A percentile compares a stretch with the other conserved stretches of the same genome.
These are phyloP conservation scores for Boletus edulis DNA, from an alignment of 768 basidiomycete species.

Conservation along the genomic window DNA sequence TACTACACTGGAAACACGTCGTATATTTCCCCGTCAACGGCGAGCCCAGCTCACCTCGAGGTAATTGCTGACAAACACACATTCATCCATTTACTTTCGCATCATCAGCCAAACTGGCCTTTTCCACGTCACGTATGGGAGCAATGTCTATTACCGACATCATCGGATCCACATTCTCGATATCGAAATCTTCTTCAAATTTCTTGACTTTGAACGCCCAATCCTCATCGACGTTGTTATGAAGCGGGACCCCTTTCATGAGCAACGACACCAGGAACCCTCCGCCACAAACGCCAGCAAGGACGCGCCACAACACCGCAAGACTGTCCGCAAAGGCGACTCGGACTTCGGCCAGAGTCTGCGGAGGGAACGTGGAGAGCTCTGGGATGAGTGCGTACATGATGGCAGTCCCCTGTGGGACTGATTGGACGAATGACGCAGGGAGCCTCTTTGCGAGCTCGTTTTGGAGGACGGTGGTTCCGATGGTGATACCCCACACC, in stretches of 20 bases:
- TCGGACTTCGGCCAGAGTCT: constrained; percentile 34
- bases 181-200: too few relatives aligned
- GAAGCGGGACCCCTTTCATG: background rate
- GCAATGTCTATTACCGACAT: too few relatives aligned
- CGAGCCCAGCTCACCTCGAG: too few relatives aligned
- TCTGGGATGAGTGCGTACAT: constrained; percentile 35
- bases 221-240: background rate
- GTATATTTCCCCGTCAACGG: too few relatives aligned
- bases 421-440: constrained; percentile 29
- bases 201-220: background rate
- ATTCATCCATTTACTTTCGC: too few relatives aligned
- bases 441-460: constrained; percentile 43
- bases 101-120: too few relatives aligned
- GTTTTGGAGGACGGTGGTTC: constrained; percentile 49
- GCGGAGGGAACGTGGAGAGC: constrained; percentile 27
- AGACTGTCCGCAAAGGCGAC: constrained; percentile 36
- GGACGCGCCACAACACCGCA: constrained; percentile 37
- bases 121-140: too few relatives aligned
- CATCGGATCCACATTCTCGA: too few relatives aligned
- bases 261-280: constrained; percentile 1
- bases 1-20: too few relatives aligned
- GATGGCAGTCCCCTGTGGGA: constrained; percentile 39
- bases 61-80: too few relatives aligned
- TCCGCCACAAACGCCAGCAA: constrained; percentile 34
- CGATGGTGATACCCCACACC: constrained; percentile 50